A percentile compares a stretch with the other conserved stretches of the same genome.
Evolutionary conservation across 495 filamentous ascomycete species (phyloP).

Genomic region (Glarea lozoyensis): DNA sequence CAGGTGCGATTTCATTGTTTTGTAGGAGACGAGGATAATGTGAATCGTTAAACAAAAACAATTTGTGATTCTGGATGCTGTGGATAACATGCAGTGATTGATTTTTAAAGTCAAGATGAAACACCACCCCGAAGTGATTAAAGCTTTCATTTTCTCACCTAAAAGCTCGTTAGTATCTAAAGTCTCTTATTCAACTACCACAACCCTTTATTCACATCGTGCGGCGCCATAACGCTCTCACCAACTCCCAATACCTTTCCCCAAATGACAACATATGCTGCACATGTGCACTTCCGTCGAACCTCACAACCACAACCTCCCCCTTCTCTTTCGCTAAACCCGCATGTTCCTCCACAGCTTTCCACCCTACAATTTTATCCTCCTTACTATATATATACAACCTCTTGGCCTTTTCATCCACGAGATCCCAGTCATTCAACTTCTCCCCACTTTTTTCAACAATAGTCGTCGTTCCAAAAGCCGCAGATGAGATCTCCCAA

Average conservation of each 20-base stretch:
- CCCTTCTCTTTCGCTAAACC: slow-evolving; percentile 19
- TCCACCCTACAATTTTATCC: slow-evolving; percentile 28
- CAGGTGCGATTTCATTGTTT: no score
- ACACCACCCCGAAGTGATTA: no score
- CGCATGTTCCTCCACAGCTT: slow-evolving; percentile 27
- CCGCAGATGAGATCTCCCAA: neutral
- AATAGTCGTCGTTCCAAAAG: slow-evolving; percentile 7
- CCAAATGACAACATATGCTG: slow-evolving; percentile 25
- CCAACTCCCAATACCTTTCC: slow-evolving; percentile 27
- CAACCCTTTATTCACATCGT: no score
- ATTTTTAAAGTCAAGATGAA: no score
- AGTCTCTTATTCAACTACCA: no score
- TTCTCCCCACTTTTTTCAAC: slow-evolving; percentile 20
- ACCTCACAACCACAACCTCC: slow-evolving; percentile 19
- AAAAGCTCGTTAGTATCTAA: no score
- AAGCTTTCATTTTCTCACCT: no score
- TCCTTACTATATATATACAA: slow-evolving; percentile 30
- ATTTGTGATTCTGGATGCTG: no score
- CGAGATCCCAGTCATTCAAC: slow-evolving; percentile 20
- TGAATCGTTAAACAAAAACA: no score
- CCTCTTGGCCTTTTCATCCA: slow-evolving; percentile 12
- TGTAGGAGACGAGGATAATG: no score
- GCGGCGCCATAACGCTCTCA: slow-evolving; percentile 20
- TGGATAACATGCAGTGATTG: no score
- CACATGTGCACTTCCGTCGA: slow-evolving; percentile 28